Evolutionary conservation across 2,329 filamentous ascomycete genomes (phyloP).

Genomic region (Cytospora paraplurivora): DNA sequence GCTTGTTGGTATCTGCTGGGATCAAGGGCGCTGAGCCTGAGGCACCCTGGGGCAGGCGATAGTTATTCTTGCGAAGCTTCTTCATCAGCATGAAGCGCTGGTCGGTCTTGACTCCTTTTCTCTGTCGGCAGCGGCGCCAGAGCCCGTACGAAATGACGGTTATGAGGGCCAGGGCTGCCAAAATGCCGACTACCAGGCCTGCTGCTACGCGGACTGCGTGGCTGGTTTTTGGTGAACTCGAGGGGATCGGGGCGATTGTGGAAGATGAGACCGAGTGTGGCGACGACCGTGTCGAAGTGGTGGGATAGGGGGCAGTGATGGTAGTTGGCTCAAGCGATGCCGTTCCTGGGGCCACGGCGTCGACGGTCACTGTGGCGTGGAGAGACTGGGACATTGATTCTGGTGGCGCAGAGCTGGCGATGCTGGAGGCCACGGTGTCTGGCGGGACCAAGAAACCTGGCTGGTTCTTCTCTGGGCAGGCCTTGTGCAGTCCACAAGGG

Average conservation of each 20-base stretch:
- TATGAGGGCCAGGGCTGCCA: conserved; percentile 8
- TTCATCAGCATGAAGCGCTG: conserved; percentile 4
- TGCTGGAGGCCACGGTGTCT: neutral
- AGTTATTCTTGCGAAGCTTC: neutral
- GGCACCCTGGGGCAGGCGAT: conserved; percentile 5
- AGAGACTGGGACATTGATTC: neutral
- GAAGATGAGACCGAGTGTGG: conserved; percentile 1
- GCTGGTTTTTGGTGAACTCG: neutral
- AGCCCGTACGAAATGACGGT: conserved; percentile 11
- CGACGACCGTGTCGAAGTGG: neutral
- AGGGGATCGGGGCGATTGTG: neutral
- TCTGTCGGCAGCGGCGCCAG: conserved; percentile 9
- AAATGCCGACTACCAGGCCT: conserved; percentile 7
- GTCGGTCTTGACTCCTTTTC: neutral
- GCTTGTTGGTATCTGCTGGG: conserved; percentile 10
- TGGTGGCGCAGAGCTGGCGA: neutral
- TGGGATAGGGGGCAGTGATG: neutral
- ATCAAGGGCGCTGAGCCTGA: neutral
- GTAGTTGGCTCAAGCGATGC: neutral
- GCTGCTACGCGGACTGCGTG: conserved; percentile 17
- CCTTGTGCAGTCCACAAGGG: conserved; percentile 41
- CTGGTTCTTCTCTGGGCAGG: conserved; percentile 36
- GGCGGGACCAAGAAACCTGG: conserved; percentile 20
- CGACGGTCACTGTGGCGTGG: neutral
- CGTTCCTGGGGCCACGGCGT: neutral